A percentile compares a stretch with the other conserved stretches of the same genome.
Evolutionary conservation across 1,284 basidiomycete genomes (phyloP).

Genomic region (Rhodotorula sp.): DNA sequence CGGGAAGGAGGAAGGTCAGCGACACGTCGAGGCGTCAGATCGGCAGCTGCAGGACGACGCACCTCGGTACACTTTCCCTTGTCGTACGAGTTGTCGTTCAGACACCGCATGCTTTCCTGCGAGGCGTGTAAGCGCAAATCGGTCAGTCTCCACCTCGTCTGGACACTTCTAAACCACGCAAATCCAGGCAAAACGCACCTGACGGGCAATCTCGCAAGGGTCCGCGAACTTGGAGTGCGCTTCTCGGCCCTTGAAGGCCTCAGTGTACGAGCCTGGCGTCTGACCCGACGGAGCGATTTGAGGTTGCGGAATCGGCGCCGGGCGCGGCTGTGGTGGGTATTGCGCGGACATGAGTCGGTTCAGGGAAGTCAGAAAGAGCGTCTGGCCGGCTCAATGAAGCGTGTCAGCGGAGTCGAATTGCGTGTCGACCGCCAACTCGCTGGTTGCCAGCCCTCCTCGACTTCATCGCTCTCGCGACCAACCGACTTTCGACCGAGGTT

Average conservation of each 20-base stretch:
- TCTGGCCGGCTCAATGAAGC: neutral
- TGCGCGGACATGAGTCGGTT: neutral
- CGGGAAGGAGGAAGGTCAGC: neutral
- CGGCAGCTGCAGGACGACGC: neutral
- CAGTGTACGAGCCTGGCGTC: conserved; percentile 24
- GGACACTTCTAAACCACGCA: neutral
- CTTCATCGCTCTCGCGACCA: too few relatives aligned
- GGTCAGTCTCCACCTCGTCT: neutral
- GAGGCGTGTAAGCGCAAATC: neutral
- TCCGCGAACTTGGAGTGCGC: conserved; percentile 35
- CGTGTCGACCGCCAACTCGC: neutral
- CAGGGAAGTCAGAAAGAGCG: neutral
- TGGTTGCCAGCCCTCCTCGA: too few relatives aligned
- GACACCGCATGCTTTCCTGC: conserved; percentile 38
- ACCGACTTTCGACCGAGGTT: too few relatives aligned
- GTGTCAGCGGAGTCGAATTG: neutral
- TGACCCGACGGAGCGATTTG: conserved; percentile 9
- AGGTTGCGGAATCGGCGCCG: neutral
- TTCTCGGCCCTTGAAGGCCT: conserved; percentile 19
- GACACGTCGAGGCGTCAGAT: neutral
- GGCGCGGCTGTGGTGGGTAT: too few relatives aligned
- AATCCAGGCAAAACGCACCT: conserved; percentile 16
- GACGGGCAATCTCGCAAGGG: conserved; percentile 25
- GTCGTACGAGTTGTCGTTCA: conserved; percentile 33
- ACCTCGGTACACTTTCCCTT: conserved; percentile 32